phyloP scores from a whole-genome alignment of 2,329 filamentous ascomycete genomes.

The Cytospora schulzeri region DNA sequence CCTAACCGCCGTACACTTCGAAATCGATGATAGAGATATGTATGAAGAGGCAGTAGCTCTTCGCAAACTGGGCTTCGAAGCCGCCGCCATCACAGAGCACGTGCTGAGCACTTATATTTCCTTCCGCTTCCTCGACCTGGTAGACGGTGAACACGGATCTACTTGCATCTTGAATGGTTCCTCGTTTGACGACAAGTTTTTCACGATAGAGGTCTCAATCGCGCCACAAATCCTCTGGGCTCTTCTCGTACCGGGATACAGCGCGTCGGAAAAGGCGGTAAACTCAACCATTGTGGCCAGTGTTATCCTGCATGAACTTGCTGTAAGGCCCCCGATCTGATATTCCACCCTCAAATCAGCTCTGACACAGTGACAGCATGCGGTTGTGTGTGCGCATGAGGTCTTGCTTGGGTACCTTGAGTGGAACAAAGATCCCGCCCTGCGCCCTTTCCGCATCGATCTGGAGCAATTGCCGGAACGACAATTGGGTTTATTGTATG shows the following conservation, averaged over 20 bases:
- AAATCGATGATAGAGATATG: neutral
- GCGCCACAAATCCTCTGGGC: neutral
- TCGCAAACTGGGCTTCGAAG: neutral
- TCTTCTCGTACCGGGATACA: neutral
- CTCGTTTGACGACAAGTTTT: neutral
- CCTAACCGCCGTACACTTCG: constrained; percentile 7
- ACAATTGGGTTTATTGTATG: neutral
- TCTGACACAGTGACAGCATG: neutral
- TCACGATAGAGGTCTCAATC: neutral
- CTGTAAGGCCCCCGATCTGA: neutral
- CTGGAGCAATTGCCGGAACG: neutral
- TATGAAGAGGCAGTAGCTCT: constrained; percentile 7
- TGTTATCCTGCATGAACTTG: constrained; percentile 2
- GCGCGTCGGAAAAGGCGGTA: constrained; percentile 2
- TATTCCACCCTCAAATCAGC: neutral
- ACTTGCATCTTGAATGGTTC: neutral
- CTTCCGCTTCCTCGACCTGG: neutral
- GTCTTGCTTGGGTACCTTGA: neutral
- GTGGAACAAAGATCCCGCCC: neutral
- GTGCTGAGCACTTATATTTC: neutral
- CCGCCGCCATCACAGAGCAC: neutral
- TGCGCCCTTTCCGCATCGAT: neutral
- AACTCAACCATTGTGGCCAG: neutral
- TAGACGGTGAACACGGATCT: neutral
- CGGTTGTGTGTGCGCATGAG: neutral